Evolutionary conservation across 1,284 basidiomycete genomes (phyloP).

Genomic region (Violaceomyces palustris): DNA sequence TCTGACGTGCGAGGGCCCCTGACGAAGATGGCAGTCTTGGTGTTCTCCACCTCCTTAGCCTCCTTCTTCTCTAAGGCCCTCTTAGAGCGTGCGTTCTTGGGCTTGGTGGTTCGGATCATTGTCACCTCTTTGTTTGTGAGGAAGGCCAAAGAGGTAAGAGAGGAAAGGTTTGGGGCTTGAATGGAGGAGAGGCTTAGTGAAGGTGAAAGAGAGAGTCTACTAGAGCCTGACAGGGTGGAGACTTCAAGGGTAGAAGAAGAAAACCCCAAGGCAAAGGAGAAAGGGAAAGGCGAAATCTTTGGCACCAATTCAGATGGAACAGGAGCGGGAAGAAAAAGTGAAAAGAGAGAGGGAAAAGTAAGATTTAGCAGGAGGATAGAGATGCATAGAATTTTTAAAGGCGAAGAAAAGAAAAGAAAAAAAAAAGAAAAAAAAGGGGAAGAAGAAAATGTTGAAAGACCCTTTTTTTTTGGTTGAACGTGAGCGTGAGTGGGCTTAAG

Average conservation of each 20-base stretch:
- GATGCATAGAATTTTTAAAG: constrained; percentile 1
- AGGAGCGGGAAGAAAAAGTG: constrained; percentile 29
- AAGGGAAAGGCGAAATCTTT: not conserved
- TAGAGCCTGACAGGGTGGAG: constrained; percentile 6
- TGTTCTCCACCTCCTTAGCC: constrained; percentile 77
- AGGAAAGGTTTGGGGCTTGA: too few species aligned
- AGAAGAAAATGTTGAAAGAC: too few species aligned
- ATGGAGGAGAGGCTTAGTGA: not conserved
- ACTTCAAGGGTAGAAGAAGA: not conserved
- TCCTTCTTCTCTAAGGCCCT: constrained; percentile 80
- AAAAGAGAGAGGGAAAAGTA: not conserved
- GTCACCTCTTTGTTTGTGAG: too few species aligned
- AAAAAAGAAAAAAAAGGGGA: not conserved
- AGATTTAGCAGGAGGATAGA: not conserved
- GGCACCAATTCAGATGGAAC: not conserved
- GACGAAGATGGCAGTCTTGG: constrained; percentile 79
- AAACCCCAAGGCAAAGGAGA: not conserved
- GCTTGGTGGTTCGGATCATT: constrained; percentile 5
- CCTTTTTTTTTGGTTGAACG: too few species aligned
- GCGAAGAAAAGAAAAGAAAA: not conserved
- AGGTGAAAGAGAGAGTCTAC: too few species aligned
- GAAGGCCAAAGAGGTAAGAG: not conserved
- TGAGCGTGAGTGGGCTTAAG: too few species aligned
- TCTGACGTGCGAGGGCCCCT: constrained; percentile 80
- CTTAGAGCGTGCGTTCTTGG: constrained; percentile 84